Conservation (phyloP, 805 yeast genomes). For the Sugiyamaella valdiviana region DNA sequence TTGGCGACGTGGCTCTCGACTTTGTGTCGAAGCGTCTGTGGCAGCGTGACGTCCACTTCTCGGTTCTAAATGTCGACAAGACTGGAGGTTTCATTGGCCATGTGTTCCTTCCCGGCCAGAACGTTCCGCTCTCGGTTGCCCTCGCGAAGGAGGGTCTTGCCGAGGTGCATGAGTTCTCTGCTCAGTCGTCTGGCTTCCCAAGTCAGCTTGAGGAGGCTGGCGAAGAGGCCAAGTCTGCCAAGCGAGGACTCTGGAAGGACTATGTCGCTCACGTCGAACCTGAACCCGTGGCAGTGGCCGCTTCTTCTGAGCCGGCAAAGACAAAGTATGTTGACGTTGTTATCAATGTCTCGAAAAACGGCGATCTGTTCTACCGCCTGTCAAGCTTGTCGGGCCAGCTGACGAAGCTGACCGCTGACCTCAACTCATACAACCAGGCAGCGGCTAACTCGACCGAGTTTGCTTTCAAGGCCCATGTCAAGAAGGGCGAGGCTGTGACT, state of each 20-base stretch:
- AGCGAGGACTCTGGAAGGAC: slow-evolving; percentile 62
- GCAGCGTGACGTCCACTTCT: slow-evolving; percentile 70
- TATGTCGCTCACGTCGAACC: slow-evolving; percentile 42
- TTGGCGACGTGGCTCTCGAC: slow-evolving; percentile 46
- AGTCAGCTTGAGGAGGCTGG: slow-evolving; percentile 55
- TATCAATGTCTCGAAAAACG: slow-evolving; percentile 27
- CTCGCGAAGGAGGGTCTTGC: slow-evolving; percentile 60
- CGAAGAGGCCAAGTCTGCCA: slow-evolving; percentile 47
- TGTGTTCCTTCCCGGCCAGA: slow-evolving; percentile 46
- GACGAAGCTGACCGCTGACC: slow-evolving; percentile 21
- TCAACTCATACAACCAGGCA: slow-evolving; percentile 27
- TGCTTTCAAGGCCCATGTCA: slow-evolving; percentile 35
- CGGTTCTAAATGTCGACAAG: slow-evolving; percentile 64
- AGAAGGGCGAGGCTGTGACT: slow-evolving; percentile 45
- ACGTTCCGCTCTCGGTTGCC: slow-evolving; percentile 50
- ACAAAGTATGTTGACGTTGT: slow-evolving; percentile 32
- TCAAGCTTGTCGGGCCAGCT: slow-evolving; percentile 16
- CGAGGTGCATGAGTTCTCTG: slow-evolving; percentile 58
- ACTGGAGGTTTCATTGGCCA: slow-evolving; percentile 78
- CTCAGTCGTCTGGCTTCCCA: slow-evolving; percentile 49
- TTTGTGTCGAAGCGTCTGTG: slow-evolving; percentile 48
- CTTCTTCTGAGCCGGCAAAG: slow-evolving; percentile 16
- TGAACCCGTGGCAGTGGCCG: slow-evolving; percentile 14
- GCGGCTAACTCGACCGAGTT: slow-evolving; percentile 28
- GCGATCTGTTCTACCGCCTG: slow-evolving; percentile 25